Percentiles rank a stretch among this genome's conserved stretches.
phyloP scores from a whole-genome alignment of 345 rosid species.

The Passiflora organensis region DNA sequence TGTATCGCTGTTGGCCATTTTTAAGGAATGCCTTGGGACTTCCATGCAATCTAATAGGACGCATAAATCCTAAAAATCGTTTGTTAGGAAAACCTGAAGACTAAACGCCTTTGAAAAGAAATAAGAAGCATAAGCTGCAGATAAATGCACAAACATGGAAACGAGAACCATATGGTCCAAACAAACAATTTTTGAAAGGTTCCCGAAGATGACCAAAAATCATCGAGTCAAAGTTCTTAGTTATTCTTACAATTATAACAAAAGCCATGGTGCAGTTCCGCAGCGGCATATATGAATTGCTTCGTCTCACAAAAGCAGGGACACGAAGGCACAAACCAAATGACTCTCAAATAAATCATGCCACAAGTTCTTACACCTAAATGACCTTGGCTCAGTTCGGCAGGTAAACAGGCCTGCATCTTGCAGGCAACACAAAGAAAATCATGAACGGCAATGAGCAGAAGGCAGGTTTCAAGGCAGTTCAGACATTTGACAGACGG shows the following conservation, averaged over 20 bases:
- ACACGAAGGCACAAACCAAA: constrained; percentile 17
- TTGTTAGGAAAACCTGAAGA: neutral
- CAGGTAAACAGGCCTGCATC: constrained; percentile 10
- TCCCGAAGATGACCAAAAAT: constrained; percentile 7
- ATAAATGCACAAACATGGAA: too few species aligned
- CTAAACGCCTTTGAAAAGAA: neutral
- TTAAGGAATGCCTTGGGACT: too few species aligned
- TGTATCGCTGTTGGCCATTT: too few species aligned
- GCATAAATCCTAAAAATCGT: too few species aligned
- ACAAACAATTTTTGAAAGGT: neutral
- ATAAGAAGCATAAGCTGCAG: neutral
- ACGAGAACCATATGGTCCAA: too few species aligned
- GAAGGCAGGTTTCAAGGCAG: constrained; percentile 34
- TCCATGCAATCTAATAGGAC: too few species aligned
- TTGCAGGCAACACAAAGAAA: constrained; percentile 10
- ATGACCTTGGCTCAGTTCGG: constrained; percentile 10
- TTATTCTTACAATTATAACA: constrained; percentile 18
- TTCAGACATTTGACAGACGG: constrained; percentile 67
- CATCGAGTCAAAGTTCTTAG: constrained; percentile 10
- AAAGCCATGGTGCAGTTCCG: constrained; percentile 20
- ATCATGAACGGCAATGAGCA: constrained; percentile 15
- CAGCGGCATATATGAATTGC: constrained; percentile 14
- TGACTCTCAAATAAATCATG: constrained; percentile 9
- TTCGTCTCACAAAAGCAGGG: constrained; percentile 8
- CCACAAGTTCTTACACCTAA: constrained; percentile 8